These are phyloP conservation scores for Komagataella pastoris DNA, from an alignment of 805 yeast genomes.

Conservation along the genomic window DNA sequence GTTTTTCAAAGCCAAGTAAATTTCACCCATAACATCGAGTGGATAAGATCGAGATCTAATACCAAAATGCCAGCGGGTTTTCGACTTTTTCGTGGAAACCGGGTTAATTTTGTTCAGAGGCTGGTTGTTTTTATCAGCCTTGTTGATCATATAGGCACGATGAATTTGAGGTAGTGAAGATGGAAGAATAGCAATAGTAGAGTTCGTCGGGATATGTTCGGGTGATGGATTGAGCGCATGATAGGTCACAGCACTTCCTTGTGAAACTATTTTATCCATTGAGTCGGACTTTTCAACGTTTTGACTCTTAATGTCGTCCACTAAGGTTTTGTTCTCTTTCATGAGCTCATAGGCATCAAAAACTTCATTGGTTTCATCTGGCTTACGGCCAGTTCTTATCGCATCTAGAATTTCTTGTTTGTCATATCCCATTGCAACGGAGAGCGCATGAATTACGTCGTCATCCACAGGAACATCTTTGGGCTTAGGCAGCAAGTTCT, in stretches of 20 bases:
- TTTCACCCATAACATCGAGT: conserved; percentile 96
- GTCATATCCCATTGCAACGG: conserved; percentile 81
- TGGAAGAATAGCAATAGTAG: conserved; percentile 87
- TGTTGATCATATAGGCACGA: conserved; percentile 78
- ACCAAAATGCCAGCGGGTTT: conserved; percentile 98
- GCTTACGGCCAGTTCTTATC: conserved; percentile 21
- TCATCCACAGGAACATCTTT: conserved; percentile 42
- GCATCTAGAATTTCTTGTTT: conserved; percentile 72
- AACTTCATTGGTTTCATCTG: conserved; percentile 53
- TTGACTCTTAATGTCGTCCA: conserved; percentile 47
- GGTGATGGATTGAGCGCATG: conserved; percentile 34
- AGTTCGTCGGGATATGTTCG: conserved; percentile 40
- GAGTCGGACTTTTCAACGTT: conserved; percentile 3
- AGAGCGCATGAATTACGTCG: conserved; percentile 59
- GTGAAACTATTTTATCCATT: conserved; percentile 2
- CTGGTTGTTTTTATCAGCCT: conserved; percentile 20
- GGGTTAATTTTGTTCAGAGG: conserved; percentile 23
- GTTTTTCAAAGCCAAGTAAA: conserved; percentile 84
- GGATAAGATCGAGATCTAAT: conserved; percentile 94
- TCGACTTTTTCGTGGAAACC: conserved; percentile 64
- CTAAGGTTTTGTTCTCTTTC: conserved; percentile 63
- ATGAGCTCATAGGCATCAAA: conserved; percentile 77
- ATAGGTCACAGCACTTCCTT: conserved; percentile 9
- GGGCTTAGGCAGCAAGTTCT: conserved; percentile 57
- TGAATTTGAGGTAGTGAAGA: conserved; percentile 91